These are phyloP conservation scores for Exophiala bonariae DNA, from an alignment of 2,329 filamentous ascomycete genomes.

Conservation along the genomic window DNA sequence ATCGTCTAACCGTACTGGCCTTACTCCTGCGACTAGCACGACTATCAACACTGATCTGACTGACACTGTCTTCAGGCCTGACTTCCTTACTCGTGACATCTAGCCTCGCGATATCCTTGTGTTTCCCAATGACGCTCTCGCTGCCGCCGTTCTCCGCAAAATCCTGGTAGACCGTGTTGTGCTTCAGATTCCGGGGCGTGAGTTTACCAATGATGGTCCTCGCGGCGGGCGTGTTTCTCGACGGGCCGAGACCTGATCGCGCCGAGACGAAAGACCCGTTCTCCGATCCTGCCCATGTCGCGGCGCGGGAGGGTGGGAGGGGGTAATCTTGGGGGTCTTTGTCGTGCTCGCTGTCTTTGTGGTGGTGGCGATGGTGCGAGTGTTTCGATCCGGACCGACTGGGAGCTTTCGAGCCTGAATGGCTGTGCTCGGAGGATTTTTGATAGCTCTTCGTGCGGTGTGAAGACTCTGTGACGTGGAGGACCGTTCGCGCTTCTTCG, in stretches of 20 bases:
- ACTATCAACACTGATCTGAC: constrained; percentile 25
- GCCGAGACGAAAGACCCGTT: constrained; percentile 18
- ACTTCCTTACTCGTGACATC: constrained; percentile 25
- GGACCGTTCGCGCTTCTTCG: constrained; percentile 13
- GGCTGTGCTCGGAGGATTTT: background rate
- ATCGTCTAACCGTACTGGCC: background rate
- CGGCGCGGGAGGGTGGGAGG: constrained; percentile 25
- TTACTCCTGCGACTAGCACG: constrained; percentile 11
- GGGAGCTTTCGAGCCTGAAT: constrained; percentile 4
- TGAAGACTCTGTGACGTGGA: constrained; percentile 11
- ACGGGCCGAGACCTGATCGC: constrained; percentile 8
- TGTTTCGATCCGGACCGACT: background rate
- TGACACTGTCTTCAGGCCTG: constrained; percentile 27
- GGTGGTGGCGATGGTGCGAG: background rate
- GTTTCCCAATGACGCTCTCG: constrained; percentile 24
- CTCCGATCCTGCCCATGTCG: constrained; percentile 23
- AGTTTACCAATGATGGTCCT: constrained; percentile 26
- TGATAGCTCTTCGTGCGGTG: constrained; percentile 1
- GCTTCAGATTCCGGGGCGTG: constrained; percentile 12
- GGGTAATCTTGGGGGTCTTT: constrained; percentile 17
- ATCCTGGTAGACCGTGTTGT: background rate
- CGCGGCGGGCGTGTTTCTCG: constrained; percentile 5
- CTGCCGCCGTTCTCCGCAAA: constrained; percentile 5
- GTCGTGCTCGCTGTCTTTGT: background rate
- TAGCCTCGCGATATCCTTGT: constrained; percentile 22